Evolutionary conservation across 768 basidiomycete species (phyloP).

Genomic region (Tephrocybe sp.): DNA sequence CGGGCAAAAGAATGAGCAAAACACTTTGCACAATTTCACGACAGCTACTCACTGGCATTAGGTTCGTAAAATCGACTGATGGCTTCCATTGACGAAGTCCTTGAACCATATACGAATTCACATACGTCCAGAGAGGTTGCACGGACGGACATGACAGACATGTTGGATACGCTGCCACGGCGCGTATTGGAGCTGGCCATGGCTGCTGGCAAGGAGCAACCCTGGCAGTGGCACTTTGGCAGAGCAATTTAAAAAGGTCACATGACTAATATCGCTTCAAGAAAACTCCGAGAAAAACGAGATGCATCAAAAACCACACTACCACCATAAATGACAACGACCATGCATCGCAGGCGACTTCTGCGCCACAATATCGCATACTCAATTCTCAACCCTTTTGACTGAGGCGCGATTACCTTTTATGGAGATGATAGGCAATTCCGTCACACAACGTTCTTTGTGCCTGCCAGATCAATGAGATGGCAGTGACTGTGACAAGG

Average conservation of each 20-base stretch:
- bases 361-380: too few species aligned
- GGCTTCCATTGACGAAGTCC: constrained; percentile 45
- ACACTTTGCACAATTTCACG: constrained; percentile 3
- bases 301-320: too few species aligned
- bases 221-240: too few species aligned
- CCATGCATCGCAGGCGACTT: too few species aligned
- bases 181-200: constrained; percentile 2
- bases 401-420: neutral
- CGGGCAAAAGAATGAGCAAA: constrained; percentile 13
- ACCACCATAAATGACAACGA: too few species aligned
- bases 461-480: neutral
- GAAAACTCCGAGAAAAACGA: too few species aligned
- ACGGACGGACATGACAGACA: constrained; percentile 44
- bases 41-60: constrained; percentile 55
- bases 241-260: too few species aligned
- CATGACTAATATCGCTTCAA: too few species aligned
- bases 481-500: neutral
- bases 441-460: neutral
- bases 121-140: constrained; percentile 68
- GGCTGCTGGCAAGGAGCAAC: neutral
- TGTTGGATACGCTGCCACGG: constrained; percentile 19
- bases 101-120: constrained; percentile 64
- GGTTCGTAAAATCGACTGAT: constrained; percentile 68
- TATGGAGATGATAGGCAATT: neutral
- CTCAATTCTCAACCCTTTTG: too few species aligned